A percentile compares a stretch with the other conserved stretches of the same genome.
These are phyloP conservation scores for Zea mays DNA, from an alignment of 176 grass and related monocot genomes.

Conservation along the genomic window DNA sequence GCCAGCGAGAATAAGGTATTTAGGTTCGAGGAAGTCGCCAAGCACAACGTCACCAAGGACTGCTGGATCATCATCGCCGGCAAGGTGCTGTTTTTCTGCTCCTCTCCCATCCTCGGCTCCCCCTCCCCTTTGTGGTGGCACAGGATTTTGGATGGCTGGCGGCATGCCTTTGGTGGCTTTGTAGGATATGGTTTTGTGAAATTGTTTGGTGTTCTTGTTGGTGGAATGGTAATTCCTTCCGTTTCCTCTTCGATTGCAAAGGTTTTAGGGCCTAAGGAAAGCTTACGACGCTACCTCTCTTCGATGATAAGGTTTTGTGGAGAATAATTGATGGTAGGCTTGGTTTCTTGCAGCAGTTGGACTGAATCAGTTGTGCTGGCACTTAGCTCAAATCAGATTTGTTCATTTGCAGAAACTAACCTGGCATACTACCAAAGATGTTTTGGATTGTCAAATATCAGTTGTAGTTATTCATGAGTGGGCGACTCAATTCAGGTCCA, in stretches of 20 bases:
- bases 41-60: slow-evolving; percentile 78
- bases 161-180: not conserved
- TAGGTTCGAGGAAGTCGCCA: slow-evolving; percentile 68
- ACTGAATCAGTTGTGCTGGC: not conserved
- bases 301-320: not conserved
- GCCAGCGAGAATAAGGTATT: slow-evolving; percentile 52
- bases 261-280: not conserved
- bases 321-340: not conserved
- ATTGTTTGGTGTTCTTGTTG: not conserved
- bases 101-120: not conserved
- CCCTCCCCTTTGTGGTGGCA: not conserved
- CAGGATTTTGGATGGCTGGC: not conserved
- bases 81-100: slow-evolving; percentile 52
- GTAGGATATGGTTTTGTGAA: not conserved
- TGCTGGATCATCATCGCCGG: slow-evolving; percentile 80
- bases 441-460: slow-evolving; percentile 5
- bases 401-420: not conserved
- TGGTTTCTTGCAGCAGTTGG: not conserved
- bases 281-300: not conserved
- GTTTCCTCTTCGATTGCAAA: not conserved
- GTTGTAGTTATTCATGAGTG: not conserved
- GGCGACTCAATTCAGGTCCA: not conserved
- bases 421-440: not conserved
- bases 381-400: slow-evolving; percentile 2
- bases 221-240: not conserved